Conservation (phyloP, 768 basidiomycete genomes). For the Dacryopinax spathularia region DNA sequence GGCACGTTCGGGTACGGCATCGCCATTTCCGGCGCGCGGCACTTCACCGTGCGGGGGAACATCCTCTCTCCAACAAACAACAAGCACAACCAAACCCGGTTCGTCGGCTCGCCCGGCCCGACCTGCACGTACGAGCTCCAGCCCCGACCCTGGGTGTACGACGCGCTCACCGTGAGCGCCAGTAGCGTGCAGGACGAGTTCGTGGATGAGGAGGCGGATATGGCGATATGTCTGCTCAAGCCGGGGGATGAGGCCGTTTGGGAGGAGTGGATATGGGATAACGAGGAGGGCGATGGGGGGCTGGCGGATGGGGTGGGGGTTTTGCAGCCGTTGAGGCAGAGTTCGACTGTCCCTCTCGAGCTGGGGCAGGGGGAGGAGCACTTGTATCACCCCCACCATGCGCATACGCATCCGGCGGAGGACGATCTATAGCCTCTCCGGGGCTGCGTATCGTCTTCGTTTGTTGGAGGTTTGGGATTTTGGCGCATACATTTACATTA, state of each 20-base stretch:
- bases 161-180: neutral
- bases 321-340: neutral
- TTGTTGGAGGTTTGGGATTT: no score
- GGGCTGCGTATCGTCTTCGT: no score
- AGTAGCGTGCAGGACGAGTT: neutral
- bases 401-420: no score
- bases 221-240: neutral
- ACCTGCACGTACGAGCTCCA: conserved; percentile 35
- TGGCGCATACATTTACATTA: no score
- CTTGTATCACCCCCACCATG: no score
- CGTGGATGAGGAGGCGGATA: neutral
- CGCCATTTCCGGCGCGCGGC: conserved; percentile 44
- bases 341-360: no score
- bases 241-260: neutral
- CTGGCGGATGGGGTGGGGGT: neutral
- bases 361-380: no score
- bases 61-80: no score
- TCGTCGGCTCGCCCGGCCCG: conserved; percentile 53
- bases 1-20: conserved; percentile 52
- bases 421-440: no score
- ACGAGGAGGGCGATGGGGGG: neutral
- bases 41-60: conserved; percentile 56
- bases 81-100: conserved; percentile 57
- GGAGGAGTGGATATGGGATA: neutral
- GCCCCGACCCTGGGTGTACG: neutral